A percentile compares a stretch with the other conserved stretches of the same genome.
Conservation (phyloP, 2,329 filamentous ascomycete species). For the Onygenales sp. region DNA sequence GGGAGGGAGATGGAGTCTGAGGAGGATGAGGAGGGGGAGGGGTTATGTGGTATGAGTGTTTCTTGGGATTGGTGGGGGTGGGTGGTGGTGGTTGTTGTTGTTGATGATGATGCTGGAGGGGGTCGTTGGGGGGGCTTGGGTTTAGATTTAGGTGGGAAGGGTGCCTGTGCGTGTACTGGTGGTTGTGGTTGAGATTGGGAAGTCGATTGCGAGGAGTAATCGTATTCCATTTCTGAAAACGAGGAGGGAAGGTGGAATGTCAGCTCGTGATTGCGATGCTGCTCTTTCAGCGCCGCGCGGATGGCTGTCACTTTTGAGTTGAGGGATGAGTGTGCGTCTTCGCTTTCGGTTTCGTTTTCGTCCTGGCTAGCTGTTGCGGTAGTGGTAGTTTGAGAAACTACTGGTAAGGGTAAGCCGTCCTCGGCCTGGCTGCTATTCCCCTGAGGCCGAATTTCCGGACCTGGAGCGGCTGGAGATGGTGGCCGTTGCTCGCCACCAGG, state of each 20-base stretch:
- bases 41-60: not conserved
- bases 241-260: conserved; percentile 7
- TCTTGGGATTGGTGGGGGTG: not conserved
- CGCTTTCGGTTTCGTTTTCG: not conserved
- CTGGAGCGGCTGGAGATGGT: too few relatives aligned
- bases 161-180: not conserved
- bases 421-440: not conserved
- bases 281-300: conserved; percentile 8
- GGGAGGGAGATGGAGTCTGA: conserved; percentile 17
- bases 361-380: too few relatives aligned
- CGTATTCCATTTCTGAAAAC: conserved; percentile 6
- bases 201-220: not conserved
- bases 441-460: not conserved
- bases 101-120: not conserved
- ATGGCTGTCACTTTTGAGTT: conserved; percentile 8
- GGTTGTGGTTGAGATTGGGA: not conserved
- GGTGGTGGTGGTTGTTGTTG: not conserved
- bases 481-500: too few relatives aligned
- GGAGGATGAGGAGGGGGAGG: conserved; percentile 2
- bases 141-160: too few relatives aligned
- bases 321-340: not conserved
- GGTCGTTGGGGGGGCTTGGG: not conserved
- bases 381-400: too few relatives aligned
- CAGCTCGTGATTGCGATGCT: conserved; percentile 8
- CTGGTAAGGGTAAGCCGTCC: not conserved